phyloP scores from a whole-genome alignment of 2,329 filamentous ascomycete genomes.

The Cladophialophora exuberans region DNA sequence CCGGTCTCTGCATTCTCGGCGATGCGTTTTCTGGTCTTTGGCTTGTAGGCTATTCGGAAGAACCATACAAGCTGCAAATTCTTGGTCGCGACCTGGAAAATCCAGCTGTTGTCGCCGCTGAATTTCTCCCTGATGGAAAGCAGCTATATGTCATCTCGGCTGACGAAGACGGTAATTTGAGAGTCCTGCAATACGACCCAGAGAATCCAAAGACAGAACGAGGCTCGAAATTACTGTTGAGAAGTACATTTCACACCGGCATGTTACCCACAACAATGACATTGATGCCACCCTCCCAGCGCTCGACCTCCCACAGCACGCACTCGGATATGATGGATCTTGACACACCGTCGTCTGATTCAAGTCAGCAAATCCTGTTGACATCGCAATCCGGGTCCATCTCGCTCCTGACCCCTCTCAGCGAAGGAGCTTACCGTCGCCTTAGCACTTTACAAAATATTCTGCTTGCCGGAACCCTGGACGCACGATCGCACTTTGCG shows the following conservation, averaged over 20 bases:
- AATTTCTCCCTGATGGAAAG: conserved; percentile 84
- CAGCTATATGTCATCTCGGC: conserved; percentile 80
- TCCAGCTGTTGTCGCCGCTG: conserved; percentile 77
- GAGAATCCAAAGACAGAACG: conserved; percentile 94
- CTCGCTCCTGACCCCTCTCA: conserved; percentile 74
- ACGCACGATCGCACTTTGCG: conserved; percentile 67
- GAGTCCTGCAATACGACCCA: conserved; percentile 91
- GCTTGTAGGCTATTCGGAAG: conserved; percentile 95
- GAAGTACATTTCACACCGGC: conserved; percentile 84
- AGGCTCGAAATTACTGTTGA: conserved; percentile 82
- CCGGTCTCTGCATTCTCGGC: conserved; percentile 82
- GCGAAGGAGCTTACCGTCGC: conserved; percentile 80
- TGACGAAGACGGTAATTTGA: conserved; percentile 83
- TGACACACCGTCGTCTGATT: conserved; percentile 2
- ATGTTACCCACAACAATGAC: conserved; percentile 76
- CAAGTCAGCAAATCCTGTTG: conserved; percentile 60
- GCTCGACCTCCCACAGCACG: conserved; percentile 30
- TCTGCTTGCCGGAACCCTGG: conserved; percentile 65
- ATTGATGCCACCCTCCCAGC: conserved; percentile 63
- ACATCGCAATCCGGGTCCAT: conserved; percentile 77
- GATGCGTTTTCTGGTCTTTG: conserved; percentile 93
- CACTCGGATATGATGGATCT: conserved; percentile 15
- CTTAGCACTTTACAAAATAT: conserved; percentile 81
- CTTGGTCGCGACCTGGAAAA: conserved; percentile 83
- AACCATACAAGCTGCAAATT: conserved; percentile 92